Percentiles rank a stretch among this genome's conserved stretches.
phyloP scores from a whole-genome alignment of 2,329 filamentous ascomycete genomes.

The Ophiocordyceps robertsii region DNA sequence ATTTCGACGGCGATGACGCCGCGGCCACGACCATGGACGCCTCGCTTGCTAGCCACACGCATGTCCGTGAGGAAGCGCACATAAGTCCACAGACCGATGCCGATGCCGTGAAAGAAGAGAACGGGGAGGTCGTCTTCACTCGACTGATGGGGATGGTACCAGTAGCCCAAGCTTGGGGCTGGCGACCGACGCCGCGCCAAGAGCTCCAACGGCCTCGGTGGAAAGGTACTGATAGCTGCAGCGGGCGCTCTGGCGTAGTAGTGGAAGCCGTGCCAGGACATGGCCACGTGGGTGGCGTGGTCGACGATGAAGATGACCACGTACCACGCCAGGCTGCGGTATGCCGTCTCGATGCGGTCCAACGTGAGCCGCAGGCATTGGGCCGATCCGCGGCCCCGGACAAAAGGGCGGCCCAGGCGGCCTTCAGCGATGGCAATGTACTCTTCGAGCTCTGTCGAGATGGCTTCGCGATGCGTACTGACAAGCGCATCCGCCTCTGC shows the following conservation, averaged over 20 bases:
- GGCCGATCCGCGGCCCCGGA: constrained; percentile 40
- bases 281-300: constrained; percentile 28
- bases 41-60: constrained; percentile 15
- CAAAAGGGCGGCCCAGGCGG: constrained; percentile 34
- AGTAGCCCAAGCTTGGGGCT: constrained; percentile 43
- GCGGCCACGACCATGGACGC: not conserved
- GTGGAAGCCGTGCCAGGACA: constrained; percentile 35
- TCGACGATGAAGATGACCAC: constrained; percentile 41
- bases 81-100: constrained; percentile 53
- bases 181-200: constrained; percentile 32
- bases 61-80: constrained; percentile 41
- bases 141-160: constrained; percentile 47
- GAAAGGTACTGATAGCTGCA: constrained; percentile 32
- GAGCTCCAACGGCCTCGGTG: constrained; percentile 39
- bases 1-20: constrained; percentile 51
- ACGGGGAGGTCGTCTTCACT: constrained; percentile 33
- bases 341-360: constrained; percentile 47
- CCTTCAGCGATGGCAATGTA: constrained; percentile 40
- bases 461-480: constrained; percentile 14
- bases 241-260: constrained; percentile 28
- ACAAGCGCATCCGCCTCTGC: constrained; percentile 14
- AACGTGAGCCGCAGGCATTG: constrained; percentile 49
- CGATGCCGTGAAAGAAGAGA: constrained; percentile 59
- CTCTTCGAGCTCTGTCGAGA: constrained; percentile 27
- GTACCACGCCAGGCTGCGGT: constrained; percentile 54